Evolutionary conservation across 257 asterid genomes (phyloP).

Genomic region (Solanum ossicruentum): DNA sequence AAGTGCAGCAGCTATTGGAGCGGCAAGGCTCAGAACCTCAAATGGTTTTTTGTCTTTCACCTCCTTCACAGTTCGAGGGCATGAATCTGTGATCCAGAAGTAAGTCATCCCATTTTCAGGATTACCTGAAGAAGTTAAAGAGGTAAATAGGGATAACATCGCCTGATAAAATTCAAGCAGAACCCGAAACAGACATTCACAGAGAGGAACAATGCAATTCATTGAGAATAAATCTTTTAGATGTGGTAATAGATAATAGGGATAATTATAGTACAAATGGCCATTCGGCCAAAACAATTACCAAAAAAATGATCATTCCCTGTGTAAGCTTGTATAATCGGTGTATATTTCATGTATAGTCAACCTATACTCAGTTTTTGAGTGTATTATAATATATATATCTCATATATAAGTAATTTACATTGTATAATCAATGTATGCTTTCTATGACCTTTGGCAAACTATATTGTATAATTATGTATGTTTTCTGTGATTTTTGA

Average conservation of each 20-base stretch:
- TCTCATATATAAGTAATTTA: too few species aligned
- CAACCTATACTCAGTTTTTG: too few species aligned
- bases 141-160: background rate
- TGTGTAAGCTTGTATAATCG: too few species aligned
- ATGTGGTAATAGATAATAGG: background rate
- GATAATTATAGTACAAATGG: too few species aligned
- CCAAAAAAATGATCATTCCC: too few species aligned
- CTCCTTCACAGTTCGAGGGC: constrained; percentile 75
- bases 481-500: too few species aligned
- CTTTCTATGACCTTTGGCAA: too few species aligned
- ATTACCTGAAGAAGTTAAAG: constrained; percentile 31
- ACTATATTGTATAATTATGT: too few species aligned
- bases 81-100: constrained; percentile 96
- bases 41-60: constrained; percentile 69
- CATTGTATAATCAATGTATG: too few species aligned
- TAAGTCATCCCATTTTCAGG: constrained; percentile 71
- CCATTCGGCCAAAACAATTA: too few species aligned
- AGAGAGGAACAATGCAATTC: background rate
- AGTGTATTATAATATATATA: too few species aligned
- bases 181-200: background rate
- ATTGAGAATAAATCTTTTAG: background rate
- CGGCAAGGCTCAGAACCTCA: constrained; percentile 80
- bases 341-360: too few species aligned
- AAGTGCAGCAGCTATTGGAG: constrained; percentile 73
- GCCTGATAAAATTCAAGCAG: background rate